Evolutionary conservation across 768 basidiomycete species (phyloP).

Genomic region (Termitomyces sp.): DNA sequence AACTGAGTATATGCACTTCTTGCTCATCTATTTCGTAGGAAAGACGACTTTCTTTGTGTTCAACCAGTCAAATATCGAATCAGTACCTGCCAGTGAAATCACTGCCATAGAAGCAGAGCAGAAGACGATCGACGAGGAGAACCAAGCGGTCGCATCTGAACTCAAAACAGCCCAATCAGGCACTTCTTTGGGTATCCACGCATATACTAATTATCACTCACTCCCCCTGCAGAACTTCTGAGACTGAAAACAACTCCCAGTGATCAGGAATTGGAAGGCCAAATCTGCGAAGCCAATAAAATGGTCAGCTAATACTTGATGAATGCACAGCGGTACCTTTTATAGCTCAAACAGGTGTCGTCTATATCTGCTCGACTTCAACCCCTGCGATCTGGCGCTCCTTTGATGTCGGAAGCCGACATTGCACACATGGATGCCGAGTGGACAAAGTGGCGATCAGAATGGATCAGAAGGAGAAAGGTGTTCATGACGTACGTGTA

Average conservation of each 20-base stretch:
- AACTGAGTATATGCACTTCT: constrained; percentile 10
- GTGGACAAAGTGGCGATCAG: constrained; percentile 74
- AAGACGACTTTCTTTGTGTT: constrained; percentile 86
- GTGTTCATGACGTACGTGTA: constrained; percentile 65
- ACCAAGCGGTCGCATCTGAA: constrained; percentile 46
- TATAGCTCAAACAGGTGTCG: constrained; percentile 34
- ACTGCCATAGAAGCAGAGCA: constrained; percentile 55
- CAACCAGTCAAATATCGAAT: constrained; percentile 70
- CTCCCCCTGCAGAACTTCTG: constrained; percentile 47
- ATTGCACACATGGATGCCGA: constrained; percentile 63
- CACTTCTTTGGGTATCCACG: constrained; percentile 15
- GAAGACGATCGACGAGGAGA: constrained; percentile 52
- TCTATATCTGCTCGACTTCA: constrained; percentile 45
- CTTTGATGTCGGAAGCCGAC: constrained; percentile 67
- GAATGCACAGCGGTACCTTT: constrained; percentile 3
- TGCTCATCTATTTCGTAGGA: constrained; percentile 35
- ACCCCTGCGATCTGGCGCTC: constrained; percentile 64
- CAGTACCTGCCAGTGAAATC: constrained; percentile 58
- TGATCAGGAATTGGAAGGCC: constrained; percentile 55
- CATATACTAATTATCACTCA: constrained; percentile 13
- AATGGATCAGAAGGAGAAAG: constrained; percentile 77
- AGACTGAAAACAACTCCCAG: constrained; percentile 65
- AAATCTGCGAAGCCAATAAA: constrained; percentile 44
- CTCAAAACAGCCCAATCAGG: constrained; percentile 46
- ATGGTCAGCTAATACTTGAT: constrained; percentile 38